These are phyloP conservation scores for Nissolia schottii DNA, from an alignment of 306 rosid genomes.

Conservation along the genomic window DNA sequence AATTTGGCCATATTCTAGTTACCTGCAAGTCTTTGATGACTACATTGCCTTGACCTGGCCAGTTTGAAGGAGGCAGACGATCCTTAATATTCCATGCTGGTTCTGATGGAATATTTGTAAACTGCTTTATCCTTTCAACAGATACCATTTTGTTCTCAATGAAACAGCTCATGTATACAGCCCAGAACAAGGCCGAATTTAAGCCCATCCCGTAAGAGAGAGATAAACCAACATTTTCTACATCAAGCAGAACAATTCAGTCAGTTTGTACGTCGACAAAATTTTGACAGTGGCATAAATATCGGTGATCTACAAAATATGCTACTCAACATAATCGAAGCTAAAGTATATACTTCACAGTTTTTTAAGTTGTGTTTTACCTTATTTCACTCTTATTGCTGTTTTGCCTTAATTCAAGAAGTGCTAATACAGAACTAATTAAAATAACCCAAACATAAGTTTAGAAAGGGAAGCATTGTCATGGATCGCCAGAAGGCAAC, in stretches of 20 bases:
- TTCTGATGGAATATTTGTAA: conserved; percentile 63
- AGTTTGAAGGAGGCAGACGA: conserved; percentile 52
- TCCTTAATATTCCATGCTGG: conserved; percentile 55
- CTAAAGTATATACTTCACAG: neutral
- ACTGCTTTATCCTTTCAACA: conserved; percentile 73
- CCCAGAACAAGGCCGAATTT: conserved; percentile 51
- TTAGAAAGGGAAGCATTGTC: neutral
- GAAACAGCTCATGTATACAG: conserved; percentile 57
- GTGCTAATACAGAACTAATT: too few species aligned
- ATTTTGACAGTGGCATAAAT: neutral
- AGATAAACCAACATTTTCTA: conserved; percentile 77
- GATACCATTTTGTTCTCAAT: conserved; percentile 80
- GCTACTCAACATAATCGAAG: neutral
- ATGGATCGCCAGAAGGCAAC: neutral
- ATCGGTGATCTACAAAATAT: neutral
- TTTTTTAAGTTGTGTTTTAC: too few species aligned
- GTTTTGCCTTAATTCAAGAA: too few species aligned
- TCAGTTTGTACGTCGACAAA: neutral
- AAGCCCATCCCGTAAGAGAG: conserved; percentile 78
- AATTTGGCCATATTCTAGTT: neutral
- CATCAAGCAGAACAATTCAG: conserved; percentile 9
- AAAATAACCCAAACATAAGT: too few species aligned
- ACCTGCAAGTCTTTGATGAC: conserved; percentile 61
- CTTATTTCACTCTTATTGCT: too few species aligned
- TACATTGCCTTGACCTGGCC: conserved; percentile 72